A percentile compares a stretch with the other conserved stretches of the same genome.
Conservation (phyloP, 495 filamentous ascomycete genomes). For the Neurospora sp. region DNA sequence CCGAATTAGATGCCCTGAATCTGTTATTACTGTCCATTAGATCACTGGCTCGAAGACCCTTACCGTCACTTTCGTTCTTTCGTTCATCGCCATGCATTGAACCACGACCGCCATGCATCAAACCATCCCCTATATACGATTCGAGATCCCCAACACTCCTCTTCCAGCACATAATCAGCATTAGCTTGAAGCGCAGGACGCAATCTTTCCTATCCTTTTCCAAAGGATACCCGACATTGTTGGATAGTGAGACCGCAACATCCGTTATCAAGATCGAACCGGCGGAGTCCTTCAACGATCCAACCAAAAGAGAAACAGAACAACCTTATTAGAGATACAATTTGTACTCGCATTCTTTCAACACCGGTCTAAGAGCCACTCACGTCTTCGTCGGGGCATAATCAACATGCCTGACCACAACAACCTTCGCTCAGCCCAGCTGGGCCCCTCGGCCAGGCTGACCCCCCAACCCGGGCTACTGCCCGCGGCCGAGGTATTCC, state of each 20-base stretch:
- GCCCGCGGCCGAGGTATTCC: background rate
- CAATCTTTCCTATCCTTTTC: background rate
- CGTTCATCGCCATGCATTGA: background rate
- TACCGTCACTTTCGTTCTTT: background rate
- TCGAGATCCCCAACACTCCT: background rate
- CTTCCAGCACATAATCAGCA: background rate
- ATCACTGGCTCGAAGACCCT: background rate
- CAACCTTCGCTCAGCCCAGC: background rate
- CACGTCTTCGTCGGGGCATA: background rate
- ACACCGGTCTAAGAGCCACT: background rate
- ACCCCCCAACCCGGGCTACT: background rate
- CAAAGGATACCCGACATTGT: background rate
- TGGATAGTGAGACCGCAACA: background rate
- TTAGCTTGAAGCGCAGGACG: background rate
- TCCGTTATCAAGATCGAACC: background rate
- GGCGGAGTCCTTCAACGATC: background rate
- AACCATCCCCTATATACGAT: background rate
- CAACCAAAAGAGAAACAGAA: background rate
- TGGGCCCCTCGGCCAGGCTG: background rate
- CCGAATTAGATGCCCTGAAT: background rate
- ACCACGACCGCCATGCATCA: background rate
- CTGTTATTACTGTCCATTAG: background rate
- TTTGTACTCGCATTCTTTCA: background rate
- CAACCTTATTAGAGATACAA: background rate
- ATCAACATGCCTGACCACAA: background rate